Conservation (phyloP, 345 rosid genomes). For the Eucalyptus pauciflora region DNA sequence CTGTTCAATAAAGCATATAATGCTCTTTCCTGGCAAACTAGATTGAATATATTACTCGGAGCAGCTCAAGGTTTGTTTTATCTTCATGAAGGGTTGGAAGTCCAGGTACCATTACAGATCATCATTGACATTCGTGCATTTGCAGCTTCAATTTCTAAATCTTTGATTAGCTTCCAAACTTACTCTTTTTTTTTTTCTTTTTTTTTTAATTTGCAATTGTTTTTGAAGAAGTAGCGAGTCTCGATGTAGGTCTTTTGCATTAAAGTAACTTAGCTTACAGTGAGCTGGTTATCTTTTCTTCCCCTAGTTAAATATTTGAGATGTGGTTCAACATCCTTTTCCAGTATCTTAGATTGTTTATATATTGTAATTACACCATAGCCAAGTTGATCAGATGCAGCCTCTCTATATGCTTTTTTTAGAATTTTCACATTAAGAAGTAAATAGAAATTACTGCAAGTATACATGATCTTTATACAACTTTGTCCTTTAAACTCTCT, state of each 20-base stretch:
- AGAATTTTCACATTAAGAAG: not conserved
- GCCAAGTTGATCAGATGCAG: not conserved
- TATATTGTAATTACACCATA: not conserved
- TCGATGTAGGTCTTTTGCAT: not conserved
- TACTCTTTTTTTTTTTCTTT: not conserved
- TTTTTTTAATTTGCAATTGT: not conserved
- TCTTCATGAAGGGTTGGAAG: constrained; percentile 65
- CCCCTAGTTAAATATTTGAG: not conserved
- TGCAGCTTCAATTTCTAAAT: not conserved
- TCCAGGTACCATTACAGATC: constrained; percentile 37
- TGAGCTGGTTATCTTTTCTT: not conserved
- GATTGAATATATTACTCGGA: constrained; percentile 59
- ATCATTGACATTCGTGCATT: not conserved
- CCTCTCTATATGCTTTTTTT: not conserved
- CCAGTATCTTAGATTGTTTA: not conserved
- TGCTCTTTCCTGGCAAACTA: constrained; percentile 55
- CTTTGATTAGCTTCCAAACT: not conserved
- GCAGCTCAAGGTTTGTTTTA: constrained; percentile 83
- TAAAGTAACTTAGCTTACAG: not conserved
- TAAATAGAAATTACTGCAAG: not conserved
- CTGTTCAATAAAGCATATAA: constrained; percentile 46
- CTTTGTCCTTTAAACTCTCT: not conserved
- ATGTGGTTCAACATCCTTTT: not conserved
- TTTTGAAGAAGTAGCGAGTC: not conserved
- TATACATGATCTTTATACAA: not conserved